Percentiles rank a stretch among this genome's conserved stretches.
These are phyloP conservation scores for Casuarina glauca DNA, from an alignment of 306 rosid genomes.

Conservation along the genomic window DNA sequence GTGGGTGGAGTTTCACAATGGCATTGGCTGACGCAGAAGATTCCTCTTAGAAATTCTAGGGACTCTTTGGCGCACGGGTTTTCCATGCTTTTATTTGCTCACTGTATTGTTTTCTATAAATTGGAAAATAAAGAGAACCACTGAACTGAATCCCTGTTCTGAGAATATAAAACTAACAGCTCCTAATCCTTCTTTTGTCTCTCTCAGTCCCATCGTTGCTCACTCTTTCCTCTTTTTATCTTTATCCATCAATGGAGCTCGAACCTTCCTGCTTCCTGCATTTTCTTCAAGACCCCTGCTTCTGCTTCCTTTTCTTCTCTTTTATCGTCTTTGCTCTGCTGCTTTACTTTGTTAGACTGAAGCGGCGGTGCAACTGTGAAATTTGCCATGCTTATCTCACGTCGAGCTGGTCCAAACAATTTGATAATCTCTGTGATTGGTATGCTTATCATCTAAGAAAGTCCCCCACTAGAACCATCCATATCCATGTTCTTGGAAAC, in stretches of 20 bases:
- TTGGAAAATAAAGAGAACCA: slow-evolving; percentile 9
- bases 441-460: slow-evolving; percentile 55
- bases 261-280: slow-evolving; percentile 27
- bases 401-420: slow-evolving; percentile 59
- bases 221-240: neutral
- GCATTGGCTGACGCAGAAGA: slow-evolving; percentile 13
- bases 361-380: slow-evolving; percentile 54
- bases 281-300: slow-evolving; percentile 10
- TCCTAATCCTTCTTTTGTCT: slow-evolving; percentile 20
- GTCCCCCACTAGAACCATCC: slow-evolving; percentile 66
- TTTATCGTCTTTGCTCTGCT: neutral
- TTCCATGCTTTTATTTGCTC: slow-evolving; percentile 9
- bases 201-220: neutral
- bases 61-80: slow-evolving; percentile 26
- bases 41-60: neutral
- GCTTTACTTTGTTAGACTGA: neutral
- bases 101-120: neutral
- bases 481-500: slow-evolving; percentile 66
- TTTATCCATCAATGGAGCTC: slow-evolving; percentile 29
- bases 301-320: slow-evolving; percentile 13
- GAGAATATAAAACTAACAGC: neutral
- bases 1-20: slow-evolving; percentile 11
- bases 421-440: slow-evolving; percentile 78
- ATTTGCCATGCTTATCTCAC: slow-evolving; percentile 55
- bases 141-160: slow-evolving; percentile 4